These are phyloP conservation scores for Colletotrichum plurivorum DNA, from an alignment of 2,329 filamentous ascomycete species.

Conservation along the genomic window DNA sequence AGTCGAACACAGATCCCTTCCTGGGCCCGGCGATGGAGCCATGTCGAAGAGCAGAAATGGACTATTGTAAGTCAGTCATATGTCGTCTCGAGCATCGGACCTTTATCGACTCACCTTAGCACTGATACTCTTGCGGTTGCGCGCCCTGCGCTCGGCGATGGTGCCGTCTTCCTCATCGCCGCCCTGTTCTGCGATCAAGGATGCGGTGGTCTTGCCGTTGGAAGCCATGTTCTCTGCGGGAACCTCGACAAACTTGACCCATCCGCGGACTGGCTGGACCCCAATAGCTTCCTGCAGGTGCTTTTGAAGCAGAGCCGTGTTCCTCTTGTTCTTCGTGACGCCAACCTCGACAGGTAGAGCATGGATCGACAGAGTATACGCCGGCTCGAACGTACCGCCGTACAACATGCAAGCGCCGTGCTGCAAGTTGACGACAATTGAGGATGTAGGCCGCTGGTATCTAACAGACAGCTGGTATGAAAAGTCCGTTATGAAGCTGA, in stretches of 20 bases:
- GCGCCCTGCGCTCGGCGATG: slow-evolving; percentile 37
- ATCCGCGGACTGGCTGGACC: slow-evolving; percentile 76
- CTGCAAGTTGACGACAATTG: slow-evolving; percentile 81
- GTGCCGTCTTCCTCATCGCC: slow-evolving; percentile 43
- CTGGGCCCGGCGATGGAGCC: slow-evolving; percentile 32
- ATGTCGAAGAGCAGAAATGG: slow-evolving; percentile 31
- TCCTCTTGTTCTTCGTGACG: slow-evolving; percentile 84
- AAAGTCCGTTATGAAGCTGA: slow-evolving; percentile 80
- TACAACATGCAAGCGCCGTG: slow-evolving; percentile 83
- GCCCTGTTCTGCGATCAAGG: slow-evolving; percentile 74
- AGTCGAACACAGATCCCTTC: slow-evolving; percentile 37
- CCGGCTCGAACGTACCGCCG: slow-evolving; percentile 81
- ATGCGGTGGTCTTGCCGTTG: slow-evolving; percentile 78
- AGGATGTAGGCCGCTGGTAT: slow-evolving; percentile 81
- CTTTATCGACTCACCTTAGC: slow-evolving; percentile 48
- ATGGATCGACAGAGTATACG: slow-evolving; percentile 83
- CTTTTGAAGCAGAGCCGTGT: slow-evolving; percentile 82
- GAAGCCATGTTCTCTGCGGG: slow-evolving; percentile 80
- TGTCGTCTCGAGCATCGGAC: neutral
- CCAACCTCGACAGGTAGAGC: slow-evolving; percentile 79
- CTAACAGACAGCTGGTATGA: slow-evolving; percentile 80
- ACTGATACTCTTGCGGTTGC: slow-evolving; percentile 52
- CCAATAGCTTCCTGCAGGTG: slow-evolving; percentile 80
- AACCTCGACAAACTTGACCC: slow-evolving; percentile 80
- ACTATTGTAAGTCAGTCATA: slow-evolving; percentile 10